Evolutionary conservation across 2,329 filamentous ascomycete genomes (phyloP), one percentile per base, ranked within the genome.

Genomic region (Diaporthe sp.): DNA sequence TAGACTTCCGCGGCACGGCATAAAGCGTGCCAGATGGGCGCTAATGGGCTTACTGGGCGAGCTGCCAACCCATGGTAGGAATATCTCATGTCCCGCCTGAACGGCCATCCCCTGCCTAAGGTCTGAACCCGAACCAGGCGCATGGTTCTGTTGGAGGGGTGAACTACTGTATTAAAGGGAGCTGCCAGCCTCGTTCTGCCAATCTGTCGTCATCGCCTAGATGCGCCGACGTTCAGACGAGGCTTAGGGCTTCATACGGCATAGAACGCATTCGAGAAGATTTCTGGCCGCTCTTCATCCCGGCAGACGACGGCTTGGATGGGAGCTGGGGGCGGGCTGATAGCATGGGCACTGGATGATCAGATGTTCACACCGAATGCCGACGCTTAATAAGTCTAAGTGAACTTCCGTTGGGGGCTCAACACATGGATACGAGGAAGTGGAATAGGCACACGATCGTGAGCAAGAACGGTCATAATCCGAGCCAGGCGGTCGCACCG

Each of bases 1-100:
- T 66, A 51, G 63, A 51, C 44, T 53, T 68, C 63, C 63, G 63
- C 47, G 63, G 63, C n/a, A 68, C 63, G 63, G 63, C 47, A 27
- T 68, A 32, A 68, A 53, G 63, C 63, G 63, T 68, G 32, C 63
- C 63, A 68, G 63, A 8, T 51, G n/a, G 13, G 63, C 63, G 47
- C 63, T 68, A 68, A 27, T 7, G n/a, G 30, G 13, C 10, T 39
- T 7, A 4, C 47, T 22, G 47, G 42, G 44, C 47, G 30, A 27
- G 13, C 44, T 51, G 32, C 44, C 44, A 65, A 66, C 27, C 61
- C 15, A 2, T 13, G n/a, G 30, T 42, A 51, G 32, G 44, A 66
- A 51, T 19, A 37, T 9, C n/a, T 30, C 32, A 27, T 37, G 27
- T 39, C 47, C 30, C 63, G 25, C 10, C 32, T 53, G 63, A 39